Base-by-base conservation (phyloP, 2,329 filamentous ascomycete genomes). In the Ceratocystis papillata region DNA sequence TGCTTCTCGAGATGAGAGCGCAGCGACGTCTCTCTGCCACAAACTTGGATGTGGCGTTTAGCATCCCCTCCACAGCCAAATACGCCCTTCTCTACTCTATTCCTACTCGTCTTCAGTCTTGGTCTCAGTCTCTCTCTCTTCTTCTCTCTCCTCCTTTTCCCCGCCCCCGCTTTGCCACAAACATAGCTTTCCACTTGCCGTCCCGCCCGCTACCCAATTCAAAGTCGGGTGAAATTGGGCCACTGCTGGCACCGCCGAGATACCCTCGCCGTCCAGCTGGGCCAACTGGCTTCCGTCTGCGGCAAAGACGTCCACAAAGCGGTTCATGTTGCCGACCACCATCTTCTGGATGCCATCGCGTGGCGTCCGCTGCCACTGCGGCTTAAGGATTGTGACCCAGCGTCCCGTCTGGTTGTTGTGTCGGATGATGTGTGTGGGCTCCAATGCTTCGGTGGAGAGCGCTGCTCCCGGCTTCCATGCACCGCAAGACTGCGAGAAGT, bases 401-500 rank as follows among this genome's bases (percentile, higher is more conserved):
- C 92, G 82, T 0, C 93, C 94, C 0, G 92, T 97, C 77, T 99
- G 94, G 72, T 96, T 96, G 73, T 99, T 99, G 72, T 99, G 94
- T 10, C 80, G 80, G 0, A 97, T 82, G 1, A 83, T 78, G 0
- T 85, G 81, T 0, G 80, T 77, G 0, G 93, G 92, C 69, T 84
- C 77, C 81, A 96, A 88, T 6, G 83, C 79, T 12, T 80, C 75
- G 0, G 85, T 80, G 0, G 76, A 74, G 10, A 96, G 74, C 1
- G 81, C 79, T 63, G 83, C 79, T 0, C 81, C 85, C 1, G 78
- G 74, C 69, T 78, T 80, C 85, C 85, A 92, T 22, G 25, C 12
- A 1, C 78, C 77, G 0, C 77, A 75, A 0, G 86, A 80, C 7
- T 82, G 80, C 0, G 82, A 79, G 70, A 96, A 89, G 70, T 92